phyloP scores from a whole-genome alignment of 768 basidiomycete species.

The Rhodotorula paludigena region DNA sequence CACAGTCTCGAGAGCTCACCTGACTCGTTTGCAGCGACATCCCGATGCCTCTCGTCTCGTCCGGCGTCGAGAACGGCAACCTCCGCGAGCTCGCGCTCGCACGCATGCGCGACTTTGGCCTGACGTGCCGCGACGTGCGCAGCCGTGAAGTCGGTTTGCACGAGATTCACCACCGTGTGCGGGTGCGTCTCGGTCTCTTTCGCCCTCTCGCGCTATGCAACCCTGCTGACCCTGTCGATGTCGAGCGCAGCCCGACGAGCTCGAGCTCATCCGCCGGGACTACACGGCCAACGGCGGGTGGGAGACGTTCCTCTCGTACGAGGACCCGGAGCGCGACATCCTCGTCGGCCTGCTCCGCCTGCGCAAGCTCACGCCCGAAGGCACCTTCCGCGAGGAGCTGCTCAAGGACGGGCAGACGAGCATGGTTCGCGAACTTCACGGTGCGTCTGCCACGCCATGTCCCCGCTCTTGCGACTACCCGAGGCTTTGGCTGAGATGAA shows the following conservation, averaged over 20 bases:
- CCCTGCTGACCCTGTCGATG: too few species aligned
- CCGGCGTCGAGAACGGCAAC: constrained; percentile 97
- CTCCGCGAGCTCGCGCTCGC: constrained; percentile 90
- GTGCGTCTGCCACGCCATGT: constrained; percentile 10
- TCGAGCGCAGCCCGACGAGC: constrained; percentile 66
- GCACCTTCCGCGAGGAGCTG: constrained; percentile 91
- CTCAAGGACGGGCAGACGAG: constrained; percentile 60
- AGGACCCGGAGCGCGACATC: constrained; percentile 95
- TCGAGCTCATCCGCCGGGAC: constrained; percentile 90
- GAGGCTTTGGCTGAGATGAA: too few species aligned
- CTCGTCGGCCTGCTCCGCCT: constrained; percentile 86
- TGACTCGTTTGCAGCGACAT: constrained; percentile 74
- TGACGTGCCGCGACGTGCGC: constrained; percentile 92
- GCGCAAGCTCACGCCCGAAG: constrained; percentile 84
- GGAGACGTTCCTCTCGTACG: constrained; percentile 99
- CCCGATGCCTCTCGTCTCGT: constrained; percentile 89
- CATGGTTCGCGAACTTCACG: constrained; percentile 87
- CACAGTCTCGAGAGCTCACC: too few species aligned
- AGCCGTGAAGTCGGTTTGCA: constrained; percentile 98
- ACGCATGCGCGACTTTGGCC: constrained; percentile 98
- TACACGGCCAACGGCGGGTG: constrained; percentile 97
- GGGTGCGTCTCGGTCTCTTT: constrained; percentile 46
- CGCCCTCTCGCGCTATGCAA: too few species aligned
- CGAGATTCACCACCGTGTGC: constrained; percentile 96
- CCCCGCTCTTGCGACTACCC: neutral